Evolutionary conservation across 495 filamentous ascomycete genomes (phyloP).

Genomic region (Pseudotulostoma volvatum): DNA sequence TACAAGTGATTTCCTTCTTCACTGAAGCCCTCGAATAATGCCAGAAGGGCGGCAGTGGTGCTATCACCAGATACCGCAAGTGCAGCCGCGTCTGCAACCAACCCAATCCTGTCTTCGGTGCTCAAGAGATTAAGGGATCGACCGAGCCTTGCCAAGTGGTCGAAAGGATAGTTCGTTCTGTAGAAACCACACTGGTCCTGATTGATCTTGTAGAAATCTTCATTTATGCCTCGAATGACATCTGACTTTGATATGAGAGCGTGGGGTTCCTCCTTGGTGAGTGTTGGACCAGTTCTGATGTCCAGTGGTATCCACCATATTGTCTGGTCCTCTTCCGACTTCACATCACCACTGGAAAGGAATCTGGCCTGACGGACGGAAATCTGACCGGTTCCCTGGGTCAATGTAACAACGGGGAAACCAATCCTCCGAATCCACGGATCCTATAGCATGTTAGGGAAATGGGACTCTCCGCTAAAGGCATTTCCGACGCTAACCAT

Average conservation of each 20-base stretch:
- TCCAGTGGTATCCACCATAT: constrained; percentile 94
- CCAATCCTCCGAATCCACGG: constrained; percentile 91
- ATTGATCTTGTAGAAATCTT: constrained; percentile 81
- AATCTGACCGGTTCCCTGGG: constrained; percentile 69
- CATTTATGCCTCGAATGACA: constrained; percentile 54
- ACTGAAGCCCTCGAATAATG: constrained; percentile 64
- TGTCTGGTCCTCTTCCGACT: constrained; percentile 75
- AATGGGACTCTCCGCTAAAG: background rate
- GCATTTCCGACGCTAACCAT: constrained; percentile 42
- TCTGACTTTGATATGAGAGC: constrained; percentile 64
- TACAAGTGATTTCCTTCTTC: constrained; percentile 66
- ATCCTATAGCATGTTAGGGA: constrained; percentile 29
- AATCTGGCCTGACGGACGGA: constrained; percentile 72
- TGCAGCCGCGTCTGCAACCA: constrained; percentile 82
- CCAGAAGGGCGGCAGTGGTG: constrained; percentile 59
- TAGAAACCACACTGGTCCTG: constrained; percentile 80
- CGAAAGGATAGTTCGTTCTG: constrained; percentile 75
- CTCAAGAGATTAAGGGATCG: constrained; percentile 53
- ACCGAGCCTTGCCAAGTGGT: constrained; percentile 62
- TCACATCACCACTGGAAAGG: constrained; percentile 78
- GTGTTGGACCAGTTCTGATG: constrained; percentile 39
- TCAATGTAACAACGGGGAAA: constrained; percentile 74
- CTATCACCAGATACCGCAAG: constrained; percentile 75
- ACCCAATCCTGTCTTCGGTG: constrained; percentile 76
- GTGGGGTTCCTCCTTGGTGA: constrained; percentile 18